phyloP scores from a whole-genome alignment of 495 filamentous ascomycete species.

The Aspergillus funiculosus region DNA sequence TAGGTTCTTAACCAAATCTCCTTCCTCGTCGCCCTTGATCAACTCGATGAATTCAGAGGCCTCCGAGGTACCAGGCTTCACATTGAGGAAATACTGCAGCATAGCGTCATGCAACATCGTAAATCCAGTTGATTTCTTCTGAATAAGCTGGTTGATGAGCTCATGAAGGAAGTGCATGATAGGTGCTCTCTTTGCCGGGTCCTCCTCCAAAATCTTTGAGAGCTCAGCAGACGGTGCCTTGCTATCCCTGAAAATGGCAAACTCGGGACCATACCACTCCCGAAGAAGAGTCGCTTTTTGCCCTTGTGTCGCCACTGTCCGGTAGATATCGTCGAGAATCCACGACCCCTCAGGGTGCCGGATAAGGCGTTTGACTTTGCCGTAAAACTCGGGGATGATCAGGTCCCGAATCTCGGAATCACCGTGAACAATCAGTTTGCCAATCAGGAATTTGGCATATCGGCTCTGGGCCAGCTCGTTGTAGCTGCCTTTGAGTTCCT shows the following conservation, averaged over 20 bases:
- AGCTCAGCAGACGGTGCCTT: slow-evolving; percentile 55
- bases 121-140: slow-evolving; percentile 94
- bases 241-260: slow-evolving; percentile 68
- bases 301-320: slow-evolving; percentile 70
- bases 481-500: slow-evolving; percentile 82
- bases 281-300: slow-evolving; percentile 79
- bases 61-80: slow-evolving; percentile 68
- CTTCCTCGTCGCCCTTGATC: slow-evolving; percentile 82
- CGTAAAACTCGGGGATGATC: slow-evolving; percentile 91
- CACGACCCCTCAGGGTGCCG: slow-evolving; percentile 93
- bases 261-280: slow-evolving; percentile 97
- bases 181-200: slow-evolving; percentile 77
- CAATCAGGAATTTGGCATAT: slow-evolving; percentile 95
- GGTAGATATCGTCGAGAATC: slow-evolving; percentile 96
- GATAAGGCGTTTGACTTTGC: slow-evolving; percentile 82
- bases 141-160: slow-evolving; percentile 80
- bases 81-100: slow-evolving; percentile 89
- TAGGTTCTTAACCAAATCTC: slow-evolving; percentile 85
- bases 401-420: slow-evolving; percentile 76
- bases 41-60: slow-evolving; percentile 82
- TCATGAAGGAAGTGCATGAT: slow-evolving; percentile 81
- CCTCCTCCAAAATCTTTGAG: slow-evolving; percentile 60
- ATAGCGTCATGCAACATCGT: slow-evolving; percentile 96
- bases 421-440: slow-evolving; percentile 86
- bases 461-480: slow-evolving; percentile 79